A percentile compares a stretch with the other conserved stretches of the same genome.
These are phyloP conservation scores for Apiospora phragmitis DNA, from an alignment of 2,329 filamentous ascomycete species.

Conservation along the genomic window DNA sequence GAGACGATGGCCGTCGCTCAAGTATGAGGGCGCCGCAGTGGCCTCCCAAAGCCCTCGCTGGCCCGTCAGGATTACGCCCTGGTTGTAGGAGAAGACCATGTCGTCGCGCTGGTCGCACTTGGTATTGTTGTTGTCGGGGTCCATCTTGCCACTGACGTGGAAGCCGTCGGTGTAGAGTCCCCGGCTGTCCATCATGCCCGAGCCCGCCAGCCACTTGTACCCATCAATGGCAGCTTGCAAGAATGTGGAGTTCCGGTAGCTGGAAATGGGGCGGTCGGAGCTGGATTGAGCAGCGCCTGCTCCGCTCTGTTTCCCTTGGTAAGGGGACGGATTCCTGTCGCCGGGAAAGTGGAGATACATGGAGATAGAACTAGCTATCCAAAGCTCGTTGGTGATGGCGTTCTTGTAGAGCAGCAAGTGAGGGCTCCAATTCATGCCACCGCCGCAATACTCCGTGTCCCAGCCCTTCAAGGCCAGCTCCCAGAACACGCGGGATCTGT, in stretches of 20 bases:
- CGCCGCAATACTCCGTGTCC: slow-evolving; percentile 77
- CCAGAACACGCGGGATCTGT: slow-evolving; percentile 84
- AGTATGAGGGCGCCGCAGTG: slow-evolving; percentile 70
- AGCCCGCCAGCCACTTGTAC: slow-evolving; percentile 77
- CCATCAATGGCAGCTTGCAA: slow-evolving; percentile 73
- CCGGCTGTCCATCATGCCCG: slow-evolving; percentile 76
- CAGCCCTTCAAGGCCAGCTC: slow-evolving; percentile 77
- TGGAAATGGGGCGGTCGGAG: slow-evolving; percentile 35
- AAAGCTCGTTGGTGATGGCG: slow-evolving; percentile 92
- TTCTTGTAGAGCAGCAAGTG: slow-evolving; percentile 85
- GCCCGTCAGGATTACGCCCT: slow-evolving; percentile 84
- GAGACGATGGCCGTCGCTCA: slow-evolving; percentile 78
- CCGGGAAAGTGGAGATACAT: slow-evolving; percentile 93
- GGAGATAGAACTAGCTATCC: slow-evolving; percentile 76
- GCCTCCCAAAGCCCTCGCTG: slow-evolving; percentile 77
- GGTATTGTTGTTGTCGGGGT: slow-evolving; percentile 62
- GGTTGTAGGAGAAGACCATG: slow-evolving; percentile 95
- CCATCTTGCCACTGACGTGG: slow-evolving; percentile 70
- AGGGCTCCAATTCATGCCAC: slow-evolving; percentile 92
- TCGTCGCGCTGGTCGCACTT: slow-evolving; percentile 80
- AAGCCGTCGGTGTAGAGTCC: slow-evolving; percentile 87
- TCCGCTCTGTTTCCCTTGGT: slow-evolving; percentile 31
- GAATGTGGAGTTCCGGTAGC: slow-evolving; percentile 59
- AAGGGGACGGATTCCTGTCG: slow-evolving; percentile 73
- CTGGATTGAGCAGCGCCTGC: slow-evolving; percentile 16